A percentile compares a stretch with the other conserved stretches of the same genome.
These are phyloP conservation scores for Phylloporus scabripes DNA, from an alignment of 768 basidiomycete species.

Conservation along the genomic window DNA sequence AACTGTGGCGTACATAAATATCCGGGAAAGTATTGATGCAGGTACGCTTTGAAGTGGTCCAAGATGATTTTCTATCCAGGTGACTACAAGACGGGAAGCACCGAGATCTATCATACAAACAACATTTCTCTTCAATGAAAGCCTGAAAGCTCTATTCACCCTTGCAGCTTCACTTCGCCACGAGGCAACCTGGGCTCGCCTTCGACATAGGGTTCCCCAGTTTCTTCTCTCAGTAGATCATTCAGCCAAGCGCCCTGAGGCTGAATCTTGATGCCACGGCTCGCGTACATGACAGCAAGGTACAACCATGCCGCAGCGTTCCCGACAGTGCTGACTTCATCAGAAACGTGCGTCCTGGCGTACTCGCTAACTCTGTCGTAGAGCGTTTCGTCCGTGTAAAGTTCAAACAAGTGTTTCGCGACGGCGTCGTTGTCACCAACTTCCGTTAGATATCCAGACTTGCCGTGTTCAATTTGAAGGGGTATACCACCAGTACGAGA, in stretches of 20 bases:
- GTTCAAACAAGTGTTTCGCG: conserved; percentile 68
- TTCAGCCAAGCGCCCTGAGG: conserved; percentile 84
- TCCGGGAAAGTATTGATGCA: too few species aligned
- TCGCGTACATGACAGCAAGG: conserved; percentile 70
- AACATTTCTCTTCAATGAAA: neutral
- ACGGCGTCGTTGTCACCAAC: conserved; percentile 72
- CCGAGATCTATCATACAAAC: conserved; percentile 13
- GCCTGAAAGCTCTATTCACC: conserved; percentile 8
- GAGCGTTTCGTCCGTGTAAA: conserved; percentile 68
- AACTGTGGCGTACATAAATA: neutral
- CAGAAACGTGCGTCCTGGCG: conserved; percentile 71
- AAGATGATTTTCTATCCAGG: conserved; percentile 6
- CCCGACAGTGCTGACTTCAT: conserved; percentile 81
- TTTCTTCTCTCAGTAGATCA: conserved; percentile 72
- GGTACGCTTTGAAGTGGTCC: conserved; percentile 1
- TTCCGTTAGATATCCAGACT: conserved; percentile 81
- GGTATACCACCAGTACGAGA: conserved; percentile 89
- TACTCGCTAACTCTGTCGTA: conserved; percentile 60
- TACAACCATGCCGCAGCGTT: conserved; percentile 65
- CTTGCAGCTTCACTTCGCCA: conserved; percentile 46
- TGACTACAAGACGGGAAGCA: neutral
- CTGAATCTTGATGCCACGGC: conserved; percentile 67
- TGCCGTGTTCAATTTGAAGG: conserved; percentile 81
- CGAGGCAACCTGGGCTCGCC: conserved; percentile 74
- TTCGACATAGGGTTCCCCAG: conserved; percentile 58